Conservation (phyloP, 257 asterid species). For the Echites panduratus region DNA sequence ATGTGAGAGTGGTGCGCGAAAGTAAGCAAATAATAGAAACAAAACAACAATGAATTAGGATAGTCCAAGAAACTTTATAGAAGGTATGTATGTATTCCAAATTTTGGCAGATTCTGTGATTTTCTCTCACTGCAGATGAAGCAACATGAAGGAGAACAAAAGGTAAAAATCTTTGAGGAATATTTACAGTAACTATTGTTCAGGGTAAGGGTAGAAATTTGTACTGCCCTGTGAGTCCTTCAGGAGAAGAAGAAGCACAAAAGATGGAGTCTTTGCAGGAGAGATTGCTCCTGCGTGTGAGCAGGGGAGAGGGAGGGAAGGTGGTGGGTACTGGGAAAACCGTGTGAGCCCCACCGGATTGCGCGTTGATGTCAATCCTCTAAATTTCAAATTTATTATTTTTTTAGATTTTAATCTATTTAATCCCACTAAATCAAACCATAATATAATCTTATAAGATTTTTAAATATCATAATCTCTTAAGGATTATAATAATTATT, state of each 20-base stretch:
- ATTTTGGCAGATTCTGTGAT: constrained; percentile 9
- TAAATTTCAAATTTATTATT: background rate
- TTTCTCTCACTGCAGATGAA: background rate
- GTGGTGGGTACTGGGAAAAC: background rate
- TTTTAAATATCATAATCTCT: too few relatives aligned
- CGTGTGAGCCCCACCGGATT: constrained; percentile 6
- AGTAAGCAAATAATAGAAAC: background rate
- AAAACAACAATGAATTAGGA: background rate
- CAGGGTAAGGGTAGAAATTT: background rate
- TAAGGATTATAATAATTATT: too few relatives aligned
- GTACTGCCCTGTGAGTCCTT: background rate
- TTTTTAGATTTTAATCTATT: too few relatives aligned
- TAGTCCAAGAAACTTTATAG: background rate
- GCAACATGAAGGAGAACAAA: background rate
- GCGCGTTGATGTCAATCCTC: constrained; percentile 11
- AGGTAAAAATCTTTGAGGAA: background rate
- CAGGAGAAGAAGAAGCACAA: background rate
- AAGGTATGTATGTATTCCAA: background rate
- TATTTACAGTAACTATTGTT: background rate
- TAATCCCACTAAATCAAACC: too few relatives aligned
- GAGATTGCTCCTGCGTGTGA: background rate
- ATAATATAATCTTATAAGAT: too few relatives aligned
- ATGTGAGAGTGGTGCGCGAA: background rate
- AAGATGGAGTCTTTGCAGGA: background rate
- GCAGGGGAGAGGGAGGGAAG: background rate